phyloP scores from a whole-genome alignment of 139 green algal genomes.

The Spirogloea muscicola region DNA sequence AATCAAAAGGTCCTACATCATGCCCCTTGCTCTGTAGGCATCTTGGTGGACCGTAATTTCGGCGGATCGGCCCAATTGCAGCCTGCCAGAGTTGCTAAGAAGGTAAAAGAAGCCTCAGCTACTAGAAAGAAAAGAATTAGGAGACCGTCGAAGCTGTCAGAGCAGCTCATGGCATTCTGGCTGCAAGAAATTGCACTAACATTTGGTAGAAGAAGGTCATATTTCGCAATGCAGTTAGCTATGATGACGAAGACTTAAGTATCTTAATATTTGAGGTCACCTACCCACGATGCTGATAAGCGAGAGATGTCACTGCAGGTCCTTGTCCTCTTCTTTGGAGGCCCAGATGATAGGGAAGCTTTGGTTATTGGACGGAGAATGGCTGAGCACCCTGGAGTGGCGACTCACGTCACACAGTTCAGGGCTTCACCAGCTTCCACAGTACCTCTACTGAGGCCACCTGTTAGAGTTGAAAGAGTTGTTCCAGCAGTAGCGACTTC shows the following conservation, averaged over 20 bases:
- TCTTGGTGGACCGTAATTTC: conserved; percentile 37
- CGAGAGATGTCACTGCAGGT: no score
- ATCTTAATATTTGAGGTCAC: no score
- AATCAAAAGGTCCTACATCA: conserved; percentile 23
- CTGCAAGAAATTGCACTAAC: no score
- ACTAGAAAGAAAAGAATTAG: no score
- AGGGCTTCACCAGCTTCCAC: neutral
- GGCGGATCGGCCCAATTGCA: conserved; percentile 18
- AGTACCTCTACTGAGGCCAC: conserved; percentile 3
- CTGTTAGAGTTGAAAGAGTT: conserved; percentile 5
- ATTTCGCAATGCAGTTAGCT: no score
- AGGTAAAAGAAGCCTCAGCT: no score
- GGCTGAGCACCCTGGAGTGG: conserved; percentile 32
- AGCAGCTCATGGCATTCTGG: no score
- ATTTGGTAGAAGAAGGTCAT: no score
- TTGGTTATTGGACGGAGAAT: conserved; percentile 33
- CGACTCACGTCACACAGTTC: conserved; percentile 30
- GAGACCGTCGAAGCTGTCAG: no score
- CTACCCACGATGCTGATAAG: no score
- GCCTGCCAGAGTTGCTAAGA: neutral
- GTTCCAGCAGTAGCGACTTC: neutral
- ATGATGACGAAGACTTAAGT: no score
- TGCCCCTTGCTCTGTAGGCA: conserved; percentile 38
- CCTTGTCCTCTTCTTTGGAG: conserved; percentile 44
- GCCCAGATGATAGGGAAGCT: conserved; percentile 41